Conservation (phyloP, 2,329 filamentous ascomycete species). For the Hansfordia pulvinata region DNA sequence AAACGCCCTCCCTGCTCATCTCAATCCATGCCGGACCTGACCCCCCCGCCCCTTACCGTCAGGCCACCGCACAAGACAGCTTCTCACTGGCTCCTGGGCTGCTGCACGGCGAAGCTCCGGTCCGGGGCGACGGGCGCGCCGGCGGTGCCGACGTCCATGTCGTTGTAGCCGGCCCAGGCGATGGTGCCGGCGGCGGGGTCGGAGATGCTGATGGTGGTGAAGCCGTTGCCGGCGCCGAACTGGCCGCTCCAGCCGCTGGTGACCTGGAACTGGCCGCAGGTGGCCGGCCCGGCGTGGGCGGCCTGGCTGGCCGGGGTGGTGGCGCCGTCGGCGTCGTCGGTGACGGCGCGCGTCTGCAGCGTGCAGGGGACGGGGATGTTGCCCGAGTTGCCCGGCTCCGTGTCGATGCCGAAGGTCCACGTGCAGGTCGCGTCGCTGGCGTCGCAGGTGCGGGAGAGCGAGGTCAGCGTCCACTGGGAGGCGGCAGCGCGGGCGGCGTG, state of each 20-base stretch:
- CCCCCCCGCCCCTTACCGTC: too few relatives aligned
- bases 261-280: conserved; percentile 35
- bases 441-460: conserved; percentile 24
- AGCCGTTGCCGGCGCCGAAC: conserved; percentile 36
- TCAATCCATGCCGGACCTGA: too few relatives aligned
- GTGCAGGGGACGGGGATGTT: conserved; percentile 18
- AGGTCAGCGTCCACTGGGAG: conserved; percentile 23
- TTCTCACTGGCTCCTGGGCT: too few relatives aligned
- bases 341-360: too few relatives aligned
- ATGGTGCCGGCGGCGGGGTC: conserved; percentile 28
- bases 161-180: conserved; percentile 38
- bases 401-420: conserved; percentile 27
- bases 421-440: conserved; percentile 21
- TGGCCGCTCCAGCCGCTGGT: conserved; percentile 41
- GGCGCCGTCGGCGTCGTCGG: conserved; percentile 16
- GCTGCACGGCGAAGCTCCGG: too few relatives aligned
- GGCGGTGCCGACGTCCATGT: conserved; percentile 29
- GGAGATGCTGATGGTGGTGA: conserved; percentile 38
- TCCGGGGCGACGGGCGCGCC: conserved; percentile 33
- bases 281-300: conserved; percentile 23
- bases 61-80: too few relatives aligned
- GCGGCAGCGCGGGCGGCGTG: conserved; percentile 14
- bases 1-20: too few relatives aligned
- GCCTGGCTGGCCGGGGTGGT: conserved; percentile 18
- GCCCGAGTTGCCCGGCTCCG: conserved; percentile 13